These are phyloP conservation scores for Thelephora terrestris DNA, from an alignment of 1,284 basidiomycete genomes.

Conservation along the genomic window DNA sequence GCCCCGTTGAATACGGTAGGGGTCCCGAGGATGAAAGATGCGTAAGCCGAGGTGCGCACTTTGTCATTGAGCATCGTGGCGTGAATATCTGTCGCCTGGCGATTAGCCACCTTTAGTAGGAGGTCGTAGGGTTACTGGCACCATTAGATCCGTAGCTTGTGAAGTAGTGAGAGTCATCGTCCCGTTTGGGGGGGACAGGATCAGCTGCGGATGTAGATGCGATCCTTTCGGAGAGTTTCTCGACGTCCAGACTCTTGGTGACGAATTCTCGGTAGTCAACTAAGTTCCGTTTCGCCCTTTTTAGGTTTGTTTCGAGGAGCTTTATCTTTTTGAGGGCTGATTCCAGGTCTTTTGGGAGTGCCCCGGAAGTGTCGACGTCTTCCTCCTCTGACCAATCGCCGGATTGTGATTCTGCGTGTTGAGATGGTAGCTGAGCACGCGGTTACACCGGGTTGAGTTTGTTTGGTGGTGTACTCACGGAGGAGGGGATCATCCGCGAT, in stretches of 20 bases:
- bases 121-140: conserved; percentile 17
- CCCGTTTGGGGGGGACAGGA: conserved; percentile 30
- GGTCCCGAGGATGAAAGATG: conserved; percentile 84
- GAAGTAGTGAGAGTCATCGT: conserved; percentile 94
- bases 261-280: conserved; percentile 50
- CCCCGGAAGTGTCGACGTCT: conserved; percentile 19
- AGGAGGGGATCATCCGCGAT: conserved; percentile 80
- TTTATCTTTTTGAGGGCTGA: conserved; percentile 36
- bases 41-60: conserved; percentile 90
- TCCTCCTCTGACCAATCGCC: conserved; percentile 74
- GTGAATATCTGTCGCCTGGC: conserved; percentile 52
- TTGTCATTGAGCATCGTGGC: conserved; percentile 79
- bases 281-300: conserved; percentile 41
- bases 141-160: conserved; percentile 89
- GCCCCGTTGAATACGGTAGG: conserved; percentile 78
- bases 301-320: conserved; percentile 43
- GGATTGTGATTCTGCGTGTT: conserved; percentile 39
- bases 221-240: conserved; percentile 32
- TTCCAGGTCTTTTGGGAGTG: conserved; percentile 20
- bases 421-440: not conserved
- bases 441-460: not conserved
- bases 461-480: conserved; percentile 41
- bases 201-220: conserved; percentile 19
- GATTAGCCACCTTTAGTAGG: not conserved
- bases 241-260: conserved; percentile 36